Evolutionary conservation across 164 flowering plant genomes (phyloP).

Genomic region (Echeveria elegans): DNA sequence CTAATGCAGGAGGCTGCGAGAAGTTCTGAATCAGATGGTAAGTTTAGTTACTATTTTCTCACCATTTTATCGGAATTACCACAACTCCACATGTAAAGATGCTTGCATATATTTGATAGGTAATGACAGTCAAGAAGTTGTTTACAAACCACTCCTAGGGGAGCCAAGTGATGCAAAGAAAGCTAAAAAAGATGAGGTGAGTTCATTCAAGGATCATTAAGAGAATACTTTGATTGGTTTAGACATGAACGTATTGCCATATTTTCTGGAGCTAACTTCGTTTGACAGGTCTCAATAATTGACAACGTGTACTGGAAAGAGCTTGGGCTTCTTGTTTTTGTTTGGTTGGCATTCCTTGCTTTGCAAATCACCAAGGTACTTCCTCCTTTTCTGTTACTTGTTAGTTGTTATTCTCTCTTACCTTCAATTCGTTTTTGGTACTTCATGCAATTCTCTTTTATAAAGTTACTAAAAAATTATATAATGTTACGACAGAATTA

Average conservation of each 20-base stretch:
- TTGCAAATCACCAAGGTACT: constrained; percentile 17
- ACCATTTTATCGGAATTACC: not conserved
- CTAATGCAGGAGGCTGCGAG: constrained; percentile 52
- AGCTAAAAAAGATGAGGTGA: constrained; percentile 29
- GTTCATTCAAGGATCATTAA: not conserved
- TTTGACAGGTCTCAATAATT: constrained; percentile 10
- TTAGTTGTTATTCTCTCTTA: not conserved
- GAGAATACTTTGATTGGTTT: not conserved
- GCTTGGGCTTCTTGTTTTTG: constrained; percentile 16
- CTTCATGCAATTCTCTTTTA: not conserved
- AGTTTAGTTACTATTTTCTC: constrained; percentile 11
- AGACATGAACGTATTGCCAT: not conserved
- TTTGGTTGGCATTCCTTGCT: constrained; percentile 15
- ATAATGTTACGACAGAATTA: constrained; percentile 14
- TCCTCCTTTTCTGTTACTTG: not conserved
- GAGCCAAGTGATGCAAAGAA: constrained; percentile 28
- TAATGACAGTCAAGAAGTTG: constrained; percentile 30
- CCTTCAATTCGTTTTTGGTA: not conserved
- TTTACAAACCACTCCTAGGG: constrained; percentile 41
- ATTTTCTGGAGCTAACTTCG: not conserved
- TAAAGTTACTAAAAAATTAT: not conserved
- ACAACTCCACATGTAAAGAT: not conserved
- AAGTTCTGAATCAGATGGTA: constrained; percentile 36
- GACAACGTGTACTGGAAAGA: constrained; percentile 20
- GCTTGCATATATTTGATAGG: constrained; percentile 14